Evolutionary conservation across 805 yeast genomes (phyloP).

Genomic region (Saturnispora kantuleensis): DNA sequence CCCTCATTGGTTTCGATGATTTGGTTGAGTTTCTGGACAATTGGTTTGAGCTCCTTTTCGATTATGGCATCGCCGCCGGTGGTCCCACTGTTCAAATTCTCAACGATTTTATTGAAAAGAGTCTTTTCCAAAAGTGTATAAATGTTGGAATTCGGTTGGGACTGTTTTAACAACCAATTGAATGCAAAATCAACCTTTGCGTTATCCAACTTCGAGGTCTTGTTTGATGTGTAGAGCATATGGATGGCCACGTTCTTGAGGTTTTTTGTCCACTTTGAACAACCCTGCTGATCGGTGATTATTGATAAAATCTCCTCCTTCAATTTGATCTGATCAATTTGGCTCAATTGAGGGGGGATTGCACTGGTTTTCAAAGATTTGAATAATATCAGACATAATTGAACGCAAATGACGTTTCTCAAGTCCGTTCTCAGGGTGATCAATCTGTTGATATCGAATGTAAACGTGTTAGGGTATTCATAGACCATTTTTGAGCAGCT

Average conservation of each 20-base stretch:
- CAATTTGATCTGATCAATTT: constrained; percentile 32
- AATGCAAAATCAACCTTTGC: constrained; percentile 49
- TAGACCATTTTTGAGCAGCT: constrained; percentile 73
- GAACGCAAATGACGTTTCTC: constrained; percentile 72
- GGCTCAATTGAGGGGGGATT: constrained; percentile 25
- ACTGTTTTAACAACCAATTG: constrained; percentile 76
- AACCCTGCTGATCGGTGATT: constrained; percentile 77
- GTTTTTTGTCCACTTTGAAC: constrained; percentile 84
- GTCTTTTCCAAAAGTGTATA: constrained; percentile 66
- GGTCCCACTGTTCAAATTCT: constrained; percentile 4
- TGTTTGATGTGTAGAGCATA: constrained; percentile 33
- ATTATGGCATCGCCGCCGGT: constrained; percentile 22
- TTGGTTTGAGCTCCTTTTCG: constrained; percentile 45
- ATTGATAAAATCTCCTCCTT: constrained; percentile 69
- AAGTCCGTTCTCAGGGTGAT: constrained; percentile 75
- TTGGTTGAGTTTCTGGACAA: constrained; percentile 52
- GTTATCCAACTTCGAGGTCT: constrained; percentile 23
- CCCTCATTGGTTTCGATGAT: constrained; percentile 73
- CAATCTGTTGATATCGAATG: constrained; percentile 76
- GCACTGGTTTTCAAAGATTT: constrained; percentile 41
- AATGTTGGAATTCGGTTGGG: constrained; percentile 72
- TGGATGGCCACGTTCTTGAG: constrained; percentile 64
- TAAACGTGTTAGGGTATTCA: constrained; percentile 74
- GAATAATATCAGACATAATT: constrained; percentile 62
- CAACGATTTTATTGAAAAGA: constrained; percentile 24